These are phyloP conservation scores for Alectoria sarmentosa DNA, from an alignment of 495 filamentous ascomycete genomes.

Conservation along the genomic window DNA sequence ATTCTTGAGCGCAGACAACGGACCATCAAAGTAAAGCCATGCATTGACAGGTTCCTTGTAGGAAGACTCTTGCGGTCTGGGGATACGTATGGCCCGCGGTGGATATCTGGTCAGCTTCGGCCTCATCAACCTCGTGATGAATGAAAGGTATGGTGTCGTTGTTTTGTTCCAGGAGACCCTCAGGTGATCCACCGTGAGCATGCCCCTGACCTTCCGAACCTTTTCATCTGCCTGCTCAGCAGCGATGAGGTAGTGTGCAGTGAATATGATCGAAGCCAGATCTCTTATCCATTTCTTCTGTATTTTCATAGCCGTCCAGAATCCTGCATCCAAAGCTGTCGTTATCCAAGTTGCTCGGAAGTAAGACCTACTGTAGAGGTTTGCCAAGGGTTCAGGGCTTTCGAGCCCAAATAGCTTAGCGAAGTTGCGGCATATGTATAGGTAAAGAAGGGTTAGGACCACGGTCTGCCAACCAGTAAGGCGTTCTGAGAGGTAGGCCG, in stretches of 20 bases:
- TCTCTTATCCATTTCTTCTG: conserved; percentile 75
- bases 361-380: conserved; percentile 90
- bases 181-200: conserved; percentile 84
- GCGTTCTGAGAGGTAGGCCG: conserved; percentile 55
- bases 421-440: conserved; percentile 88
- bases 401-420: conserved; percentile 86
- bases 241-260: conserved; percentile 81
- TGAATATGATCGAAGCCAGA: conserved; percentile 72
- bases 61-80: conserved; percentile 64
- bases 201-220: conserved; percentile 81
- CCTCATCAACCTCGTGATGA: conserved; percentile 60
- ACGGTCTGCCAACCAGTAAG: conserved; percentile 86
- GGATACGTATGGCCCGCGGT: conserved; percentile 76
- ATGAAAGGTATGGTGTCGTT: conserved; percentile 71
- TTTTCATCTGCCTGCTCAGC: conserved; percentile 96
- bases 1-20: conserved; percentile 64
- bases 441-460: conserved; percentile 79
- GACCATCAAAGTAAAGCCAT: conserved; percentile 94
- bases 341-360: conserved; percentile 97
- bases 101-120: conserved; percentile 73
- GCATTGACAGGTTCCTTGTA: conserved; percentile 77
- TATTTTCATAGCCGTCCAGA: conserved; percentile 97
- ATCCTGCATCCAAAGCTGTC: conserved; percentile 90
- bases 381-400: conserved; percentile 86
- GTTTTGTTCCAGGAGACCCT: conserved; percentile 94